phyloP scores from a whole-genome alignment of 352 stramenopile species.

The Lagenidium giganteum region DNA sequence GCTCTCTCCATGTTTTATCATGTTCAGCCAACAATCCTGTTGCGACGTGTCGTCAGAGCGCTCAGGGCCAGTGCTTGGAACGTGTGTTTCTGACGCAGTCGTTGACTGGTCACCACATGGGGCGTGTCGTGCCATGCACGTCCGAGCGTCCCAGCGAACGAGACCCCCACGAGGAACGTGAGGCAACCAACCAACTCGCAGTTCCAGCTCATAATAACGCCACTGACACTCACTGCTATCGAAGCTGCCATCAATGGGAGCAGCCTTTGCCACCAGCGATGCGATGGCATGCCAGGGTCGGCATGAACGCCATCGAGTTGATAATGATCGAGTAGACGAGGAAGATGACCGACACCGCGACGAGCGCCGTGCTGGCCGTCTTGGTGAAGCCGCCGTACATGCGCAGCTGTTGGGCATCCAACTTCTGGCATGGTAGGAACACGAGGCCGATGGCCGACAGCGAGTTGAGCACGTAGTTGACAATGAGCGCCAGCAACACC shows the following conservation, averaged over 20 bases:
- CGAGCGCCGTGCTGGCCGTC: slow-evolving; percentile 15
- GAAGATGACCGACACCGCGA: slow-evolving; percentile 14
- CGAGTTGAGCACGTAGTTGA: slow-evolving; percentile 51
- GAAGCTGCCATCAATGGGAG: slow-evolving; percentile 25
- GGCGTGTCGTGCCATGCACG: too few species aligned
- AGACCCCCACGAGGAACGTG: too few species aligned
- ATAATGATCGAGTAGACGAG: slow-evolving; percentile 19
- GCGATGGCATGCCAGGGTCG: slow-evolving; percentile 13
- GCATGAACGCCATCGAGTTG: slow-evolving; percentile 24
- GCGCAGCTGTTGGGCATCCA: slow-evolving; percentile 28
- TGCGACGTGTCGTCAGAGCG: too few species aligned
- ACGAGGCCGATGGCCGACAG: slow-evolving; percentile 46
- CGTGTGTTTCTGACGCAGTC: too few species aligned
- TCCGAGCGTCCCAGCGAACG: too few species aligned
- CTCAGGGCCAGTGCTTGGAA: too few species aligned
- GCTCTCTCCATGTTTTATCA: too few species aligned
- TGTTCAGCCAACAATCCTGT: too few species aligned
- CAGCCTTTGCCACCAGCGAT: slow-evolving; percentile 20
- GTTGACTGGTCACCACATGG: too few species aligned
- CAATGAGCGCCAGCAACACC: slow-evolving; percentile 44
- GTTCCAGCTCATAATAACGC: too few species aligned
- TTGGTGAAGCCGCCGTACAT: slow-evolving; percentile 33
- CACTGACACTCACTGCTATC: too few species aligned
- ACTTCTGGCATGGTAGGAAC: slow-evolving; percentile 26
- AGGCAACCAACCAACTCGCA: too few species aligned